Conservation (phyloP, 345 rosid genomes). For the Raphanus raphanistrum region DNA sequence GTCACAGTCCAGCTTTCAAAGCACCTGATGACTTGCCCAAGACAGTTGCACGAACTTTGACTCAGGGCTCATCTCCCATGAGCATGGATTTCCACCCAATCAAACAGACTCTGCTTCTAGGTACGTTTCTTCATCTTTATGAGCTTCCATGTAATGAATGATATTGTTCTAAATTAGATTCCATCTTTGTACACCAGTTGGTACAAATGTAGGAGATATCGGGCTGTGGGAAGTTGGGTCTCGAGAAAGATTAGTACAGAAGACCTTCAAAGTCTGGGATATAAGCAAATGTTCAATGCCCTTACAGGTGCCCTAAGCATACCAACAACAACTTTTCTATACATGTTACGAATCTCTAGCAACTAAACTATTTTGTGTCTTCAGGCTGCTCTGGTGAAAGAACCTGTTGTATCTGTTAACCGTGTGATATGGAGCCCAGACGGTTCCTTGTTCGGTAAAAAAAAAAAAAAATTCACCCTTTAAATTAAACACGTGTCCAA, state of each 20-base stretch:
- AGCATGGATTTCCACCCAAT: constrained; percentile 98
- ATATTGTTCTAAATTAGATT: constrained; percentile 19
- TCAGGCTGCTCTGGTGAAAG: constrained; percentile 1
- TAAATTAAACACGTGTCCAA: constrained; percentile 7
- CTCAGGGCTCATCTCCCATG: constrained; percentile 93
- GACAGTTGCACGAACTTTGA: constrained; percentile 62
- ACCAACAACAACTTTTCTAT: not conserved
- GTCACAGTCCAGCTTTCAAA: constrained; percentile 64
- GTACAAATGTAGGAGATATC: constrained; percentile 91
- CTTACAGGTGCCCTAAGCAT: constrained; percentile 50
- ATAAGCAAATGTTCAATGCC: constrained; percentile 70
- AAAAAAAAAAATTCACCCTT: not conserved
- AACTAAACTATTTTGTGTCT: constrained; percentile 18
- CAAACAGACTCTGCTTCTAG: constrained; percentile 86
- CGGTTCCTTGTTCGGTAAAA: constrained; percentile 87
- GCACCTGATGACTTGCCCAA: constrained; percentile 88
- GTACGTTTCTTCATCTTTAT: constrained; percentile 37
- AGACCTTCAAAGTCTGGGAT: constrained; percentile 96
- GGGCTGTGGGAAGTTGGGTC: constrained; percentile 95
- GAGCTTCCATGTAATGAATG: not conserved
- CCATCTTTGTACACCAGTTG: constrained; percentile 56
- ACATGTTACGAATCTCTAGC: constrained; percentile 16
- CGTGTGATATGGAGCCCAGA: constrained; percentile 85
- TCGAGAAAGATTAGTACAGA: constrained; percentile 66
- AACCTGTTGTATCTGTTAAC: not conserved